Evolutionary conservation across 2,329 filamentous ascomycete genomes (phyloP).

Genomic region (Aspergillaceae sp.): DNA sequence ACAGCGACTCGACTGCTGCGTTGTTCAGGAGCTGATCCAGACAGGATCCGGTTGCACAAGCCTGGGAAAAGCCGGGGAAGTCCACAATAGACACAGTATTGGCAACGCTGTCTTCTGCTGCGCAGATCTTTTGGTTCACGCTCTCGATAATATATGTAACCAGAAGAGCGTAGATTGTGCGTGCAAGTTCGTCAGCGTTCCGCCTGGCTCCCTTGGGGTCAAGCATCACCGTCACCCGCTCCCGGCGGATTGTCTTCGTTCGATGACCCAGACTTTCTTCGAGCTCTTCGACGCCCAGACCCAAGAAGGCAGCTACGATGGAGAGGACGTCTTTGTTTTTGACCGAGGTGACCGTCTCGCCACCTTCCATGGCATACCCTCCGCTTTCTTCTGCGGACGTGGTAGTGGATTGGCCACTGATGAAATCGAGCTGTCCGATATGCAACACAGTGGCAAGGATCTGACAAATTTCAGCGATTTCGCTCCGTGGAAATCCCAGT

Average conservation of each 20-base stretch:
- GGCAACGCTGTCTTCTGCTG: slow-evolving; percentile 73
- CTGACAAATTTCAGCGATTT: slow-evolving; percentile 96
- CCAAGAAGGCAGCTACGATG: slow-evolving; percentile 89
- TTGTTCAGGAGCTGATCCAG: slow-evolving; percentile 94
- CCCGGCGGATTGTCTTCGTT: slow-evolving; percentile 90
- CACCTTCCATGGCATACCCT: slow-evolving; percentile 91
- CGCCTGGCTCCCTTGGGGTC: slow-evolving; percentile 81
- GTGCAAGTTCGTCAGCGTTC: slow-evolving; percentile 88
- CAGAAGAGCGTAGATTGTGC: slow-evolving; percentile 85
- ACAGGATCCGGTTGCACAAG: slow-evolving; percentile 70
- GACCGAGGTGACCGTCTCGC: slow-evolving; percentile 73
- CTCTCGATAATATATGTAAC: slow-evolving; percentile 90
- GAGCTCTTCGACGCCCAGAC: slow-evolving; percentile 69
- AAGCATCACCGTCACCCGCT: slow-evolving; percentile 97
- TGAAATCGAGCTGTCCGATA: slow-evolving; percentile 92
- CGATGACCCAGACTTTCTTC: slow-evolving; percentile 89
- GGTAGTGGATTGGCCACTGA: slow-evolving; percentile 69
- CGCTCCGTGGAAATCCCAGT: slow-evolving; percentile 83
- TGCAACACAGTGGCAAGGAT: slow-evolving; percentile 90
- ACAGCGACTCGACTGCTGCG: slow-evolving; percentile 81
- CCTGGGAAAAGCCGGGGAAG: slow-evolving; percentile 89
- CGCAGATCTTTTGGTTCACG: slow-evolving; percentile 83
- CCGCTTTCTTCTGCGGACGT: slow-evolving; percentile 82
- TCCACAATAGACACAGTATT: slow-evolving; percentile 95
- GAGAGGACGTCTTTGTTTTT: slow-evolving; percentile 86